Evolutionary conservation across 257 asterid species (phyloP).

Genomic region (Hygrophila difformis): DNA sequence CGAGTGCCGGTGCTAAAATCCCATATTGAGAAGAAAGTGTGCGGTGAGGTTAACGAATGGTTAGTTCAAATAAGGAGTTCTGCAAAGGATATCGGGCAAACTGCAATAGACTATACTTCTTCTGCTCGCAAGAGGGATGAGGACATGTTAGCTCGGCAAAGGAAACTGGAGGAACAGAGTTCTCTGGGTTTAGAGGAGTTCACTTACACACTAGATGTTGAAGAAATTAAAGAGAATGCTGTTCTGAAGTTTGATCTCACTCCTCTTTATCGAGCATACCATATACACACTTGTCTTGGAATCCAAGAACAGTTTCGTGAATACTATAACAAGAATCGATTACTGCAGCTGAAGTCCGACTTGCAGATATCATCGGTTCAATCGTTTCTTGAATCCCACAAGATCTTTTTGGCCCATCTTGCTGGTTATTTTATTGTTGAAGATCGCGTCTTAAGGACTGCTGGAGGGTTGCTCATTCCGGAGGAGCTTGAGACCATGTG

Average conservation of each 20-base stretch:
- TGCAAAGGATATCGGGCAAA: constrained; percentile 76
- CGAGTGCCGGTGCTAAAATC: constrained; percentile 62
- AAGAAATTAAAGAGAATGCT: constrained; percentile 69
- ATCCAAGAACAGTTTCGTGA: constrained; percentile 67
- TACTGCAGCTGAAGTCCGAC: constrained; percentile 75
- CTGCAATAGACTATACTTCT: constrained; percentile 72
- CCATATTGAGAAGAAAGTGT: constrained; percentile 72
- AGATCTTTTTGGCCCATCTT: constrained; percentile 62
- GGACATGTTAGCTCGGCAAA: constrained; percentile 89
- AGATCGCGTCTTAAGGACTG: constrained; percentile 83
- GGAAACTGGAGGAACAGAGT: constrained; percentile 86
- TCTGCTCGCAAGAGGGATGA: constrained; percentile 93
- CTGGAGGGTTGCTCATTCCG: constrained; percentile 61
- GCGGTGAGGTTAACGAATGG: constrained; percentile 86
- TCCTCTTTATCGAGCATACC: constrained; percentile 86
- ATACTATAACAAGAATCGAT: constrained; percentile 68
- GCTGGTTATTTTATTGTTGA: constrained; percentile 86
- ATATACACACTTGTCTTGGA: constrained; percentile 76
- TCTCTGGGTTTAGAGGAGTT: constrained; percentile 72
- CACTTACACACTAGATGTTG: constrained; percentile 71
- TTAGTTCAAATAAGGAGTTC: constrained; percentile 76
- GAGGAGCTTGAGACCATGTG: constrained; percentile 86
- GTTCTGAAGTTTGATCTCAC: constrained; percentile 79
- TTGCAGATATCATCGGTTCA: constrained; percentile 66
- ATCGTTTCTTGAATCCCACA: constrained; percentile 77